Conservation (phyloP, 2,329 filamentous ascomycete species). For the Phyllosticta ampelicida region DNA sequence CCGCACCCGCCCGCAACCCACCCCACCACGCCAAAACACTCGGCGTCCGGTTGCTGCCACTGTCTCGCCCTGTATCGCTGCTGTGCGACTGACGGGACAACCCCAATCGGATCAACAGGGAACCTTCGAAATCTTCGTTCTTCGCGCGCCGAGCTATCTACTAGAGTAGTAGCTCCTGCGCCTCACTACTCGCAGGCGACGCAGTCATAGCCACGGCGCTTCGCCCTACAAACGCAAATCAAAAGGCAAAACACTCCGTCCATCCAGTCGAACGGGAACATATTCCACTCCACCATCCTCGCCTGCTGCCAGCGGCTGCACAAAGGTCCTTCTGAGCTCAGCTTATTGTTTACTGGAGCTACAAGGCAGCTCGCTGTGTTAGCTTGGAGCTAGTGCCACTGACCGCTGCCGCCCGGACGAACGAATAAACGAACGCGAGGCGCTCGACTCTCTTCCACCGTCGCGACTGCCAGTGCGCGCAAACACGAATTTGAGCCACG, state of each 20-base stretch:
- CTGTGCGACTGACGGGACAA: neutral
- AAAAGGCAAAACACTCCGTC: neutral
- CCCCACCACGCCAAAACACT: neutral
- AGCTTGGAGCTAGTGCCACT: neutral
- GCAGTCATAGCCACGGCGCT: no score
- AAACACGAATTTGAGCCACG: neutral
- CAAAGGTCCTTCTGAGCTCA: neutral
- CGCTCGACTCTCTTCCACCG: neutral
- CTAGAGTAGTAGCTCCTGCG: neutral
- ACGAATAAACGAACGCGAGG: neutral
- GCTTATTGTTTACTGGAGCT: neutral
- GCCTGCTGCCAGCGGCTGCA: neutral
- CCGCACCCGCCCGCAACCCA: neutral
- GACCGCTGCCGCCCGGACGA: neutral
- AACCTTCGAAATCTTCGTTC: neutral
- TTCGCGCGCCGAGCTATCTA: neutral
- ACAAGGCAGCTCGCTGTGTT: neutral
- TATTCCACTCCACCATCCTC: neutral
- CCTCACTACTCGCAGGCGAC: neutral
- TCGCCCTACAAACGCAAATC: neutral
- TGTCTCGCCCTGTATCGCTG: neutral
- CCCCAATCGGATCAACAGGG: neutral
- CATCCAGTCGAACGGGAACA: neutral
- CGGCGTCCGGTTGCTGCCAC: neutral
- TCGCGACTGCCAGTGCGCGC: neutral